Evolutionary conservation across 1,284 basidiomycete species (phyloP), one percentile per base, ranked within the genome.

Genomic region (Rhodofomes roseus): DNA sequence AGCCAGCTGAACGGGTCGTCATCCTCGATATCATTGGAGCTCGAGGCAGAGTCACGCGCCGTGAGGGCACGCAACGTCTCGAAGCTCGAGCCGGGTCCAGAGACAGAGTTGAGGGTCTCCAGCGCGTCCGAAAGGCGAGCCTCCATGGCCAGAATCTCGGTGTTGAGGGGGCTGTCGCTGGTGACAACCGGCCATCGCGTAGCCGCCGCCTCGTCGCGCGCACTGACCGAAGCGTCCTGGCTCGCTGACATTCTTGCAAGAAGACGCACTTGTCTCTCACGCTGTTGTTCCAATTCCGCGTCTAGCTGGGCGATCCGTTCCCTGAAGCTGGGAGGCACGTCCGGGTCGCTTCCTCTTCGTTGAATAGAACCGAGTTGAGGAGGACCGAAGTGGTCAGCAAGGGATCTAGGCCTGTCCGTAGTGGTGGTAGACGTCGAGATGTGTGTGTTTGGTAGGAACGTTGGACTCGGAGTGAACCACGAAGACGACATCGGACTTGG

Each of bases 1-100:
- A 58, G 9, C 63, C 63, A 51, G 57, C 55, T 54, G 57, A 56
- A 62, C 12, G 58, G 60, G 37, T 62, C 51, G 39, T 40, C 59
- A 23, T 34, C 37, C 9, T 52, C 50, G 56, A 34, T 23, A 37
- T 20, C 34, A 9, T 11, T 48, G 5, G 46, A 16, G 12, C 4
- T 27, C 25, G 43, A 8, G 14, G 20, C 16, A 20, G 37, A 6
- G 3, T 37, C 53, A 6, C 37, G 25, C 37, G 8, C 18, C 9
- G 36, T 4, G 12, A 41, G 1, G 1, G 22, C 16, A 16, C 53
- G 37, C 18, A 54, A 18, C n/a, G 37, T 29, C 37, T 41, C 53
- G 37, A 36, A 39, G 53, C 23, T 27, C n/a, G 25, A 40, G 31
- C 31, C 31, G 31, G 31, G 31, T 11, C 31, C 31, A 11, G 31